Conservation (phyloP, 192 early-diverging fungal genomes). For the Linnemannia elongata region DNA sequence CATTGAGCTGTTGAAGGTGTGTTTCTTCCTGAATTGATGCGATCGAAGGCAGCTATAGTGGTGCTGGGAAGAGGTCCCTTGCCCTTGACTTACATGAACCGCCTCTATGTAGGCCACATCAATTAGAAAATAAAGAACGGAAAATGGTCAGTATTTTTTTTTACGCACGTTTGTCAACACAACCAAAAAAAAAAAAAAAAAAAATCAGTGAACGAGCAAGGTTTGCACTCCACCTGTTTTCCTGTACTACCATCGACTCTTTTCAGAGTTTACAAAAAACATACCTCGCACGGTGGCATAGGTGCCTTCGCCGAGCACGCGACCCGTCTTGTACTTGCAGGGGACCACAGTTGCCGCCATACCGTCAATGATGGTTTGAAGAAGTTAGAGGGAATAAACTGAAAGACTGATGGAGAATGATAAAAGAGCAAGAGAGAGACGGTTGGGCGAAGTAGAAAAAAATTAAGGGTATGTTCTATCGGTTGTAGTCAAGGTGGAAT, state of each 20-base stretch:
- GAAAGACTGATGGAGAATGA: not conserved
- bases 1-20: no score
- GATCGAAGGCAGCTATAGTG: no score
- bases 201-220: not conserved
- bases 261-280: not conserved
- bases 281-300: constrained; percentile 62
- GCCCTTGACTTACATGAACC: constrained; percentile 19
- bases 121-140: not conserved
- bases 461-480: not conserved
- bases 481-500: not conserved
- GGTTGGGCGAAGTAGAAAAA: not conserved
- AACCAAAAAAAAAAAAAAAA: not conserved
- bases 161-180: not conserved
- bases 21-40: no score
- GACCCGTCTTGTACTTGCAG: constrained; percentile 73
- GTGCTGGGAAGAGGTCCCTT: not conserved
- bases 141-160: not conserved
- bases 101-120: constrained; percentile 7
- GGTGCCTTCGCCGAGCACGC: constrained; percentile 66
- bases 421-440: not conserved
- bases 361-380: not conserved
- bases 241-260: not conserved
- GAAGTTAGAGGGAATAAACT: not conserved
- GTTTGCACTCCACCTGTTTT: no score
- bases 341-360: constrained; percentile 42